These are phyloP conservation scores for Tritrichomonas musculus DNA, from an alignment of 208 protist genomes.

Conservation along the genomic window DNA sequence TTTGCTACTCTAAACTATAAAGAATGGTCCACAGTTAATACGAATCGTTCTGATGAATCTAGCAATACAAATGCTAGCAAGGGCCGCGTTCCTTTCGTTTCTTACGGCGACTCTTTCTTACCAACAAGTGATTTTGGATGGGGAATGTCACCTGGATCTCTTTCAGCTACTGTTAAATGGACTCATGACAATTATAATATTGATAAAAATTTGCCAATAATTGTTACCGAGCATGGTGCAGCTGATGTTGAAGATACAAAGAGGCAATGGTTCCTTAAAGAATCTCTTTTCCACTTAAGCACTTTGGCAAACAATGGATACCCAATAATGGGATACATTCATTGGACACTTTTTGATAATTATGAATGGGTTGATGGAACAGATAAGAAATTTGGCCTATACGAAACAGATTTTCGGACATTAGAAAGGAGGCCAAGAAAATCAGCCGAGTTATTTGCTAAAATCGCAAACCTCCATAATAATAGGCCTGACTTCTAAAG, in stretches of 20 bases:
- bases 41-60: too few species aligned
- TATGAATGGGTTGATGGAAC: conserved; percentile 55
- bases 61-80: too few species aligned
- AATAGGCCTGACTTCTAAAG: not conserved
- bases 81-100: too few species aligned
- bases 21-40: not conserved
- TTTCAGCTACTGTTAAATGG: not conserved
- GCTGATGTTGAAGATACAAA: not conserved
- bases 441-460: not conserved
- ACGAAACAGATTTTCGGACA: conserved; percentile 27
- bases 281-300: not conserved
- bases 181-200: not conserved
- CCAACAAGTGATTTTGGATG: not conserved
- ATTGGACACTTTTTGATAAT: conserved; percentile 50
- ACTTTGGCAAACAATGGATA: conserved; percentile 8
- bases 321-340: conserved; percentile 40
- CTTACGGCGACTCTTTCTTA: too few species aligned
- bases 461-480: not conserved
- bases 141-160: not conserved
- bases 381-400: conserved; percentile 44
- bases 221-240: not conserved
- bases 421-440: not conserved
- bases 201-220: not conserved
- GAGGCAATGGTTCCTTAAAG: not conserved
- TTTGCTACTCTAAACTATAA: not conserved